These are phyloP conservation scores for Epichloe elymi DNA, from an alignment of 2,329 filamentous ascomycete species.

Conservation along the genomic window DNA sequence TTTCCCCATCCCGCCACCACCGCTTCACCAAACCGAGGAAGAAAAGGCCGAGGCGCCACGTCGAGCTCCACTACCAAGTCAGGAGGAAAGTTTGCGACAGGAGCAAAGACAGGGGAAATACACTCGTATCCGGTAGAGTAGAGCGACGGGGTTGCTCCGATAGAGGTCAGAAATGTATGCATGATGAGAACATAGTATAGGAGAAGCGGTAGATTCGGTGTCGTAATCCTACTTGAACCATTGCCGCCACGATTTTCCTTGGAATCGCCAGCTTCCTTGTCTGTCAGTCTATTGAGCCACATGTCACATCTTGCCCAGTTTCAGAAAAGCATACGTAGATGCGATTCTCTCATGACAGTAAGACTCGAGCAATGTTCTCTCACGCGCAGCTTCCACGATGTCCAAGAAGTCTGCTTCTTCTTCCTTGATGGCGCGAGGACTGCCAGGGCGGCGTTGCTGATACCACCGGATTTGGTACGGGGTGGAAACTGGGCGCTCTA, in stretches of 20 bases:
- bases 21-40: slow-evolving; percentile 21
- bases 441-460: not conserved
- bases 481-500: too few species aligned
- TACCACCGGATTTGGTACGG: not conserved
- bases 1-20: slow-evolving; percentile 25
- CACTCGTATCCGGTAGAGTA: slow-evolving; percentile 24
- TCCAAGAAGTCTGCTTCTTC: not conserved
- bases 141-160: not conserved
- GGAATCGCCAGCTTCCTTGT: not conserved
- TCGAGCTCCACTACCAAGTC: slow-evolving; percentile 64
- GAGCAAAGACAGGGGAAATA: slow-evolving; percentile 58
- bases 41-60: slow-evolving; percentile 27
- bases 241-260: not conserved
- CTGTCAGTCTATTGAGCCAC: too few species aligned
- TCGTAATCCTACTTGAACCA: not conserved
- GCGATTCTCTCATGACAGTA: not conserved
- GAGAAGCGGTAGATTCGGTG: too few species aligned
- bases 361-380: not conserved
- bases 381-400: not conserved
- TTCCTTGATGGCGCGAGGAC: not conserved
- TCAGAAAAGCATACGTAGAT: not conserved
- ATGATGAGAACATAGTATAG: too few species aligned
- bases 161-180: too few species aligned
- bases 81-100: slow-evolving; percentile 67
- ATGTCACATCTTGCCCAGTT: not conserved